Base-by-base conservation (phyloP, 1,284 basidiomycete genomes). In the Microstroma glucosiphilum region DNA sequence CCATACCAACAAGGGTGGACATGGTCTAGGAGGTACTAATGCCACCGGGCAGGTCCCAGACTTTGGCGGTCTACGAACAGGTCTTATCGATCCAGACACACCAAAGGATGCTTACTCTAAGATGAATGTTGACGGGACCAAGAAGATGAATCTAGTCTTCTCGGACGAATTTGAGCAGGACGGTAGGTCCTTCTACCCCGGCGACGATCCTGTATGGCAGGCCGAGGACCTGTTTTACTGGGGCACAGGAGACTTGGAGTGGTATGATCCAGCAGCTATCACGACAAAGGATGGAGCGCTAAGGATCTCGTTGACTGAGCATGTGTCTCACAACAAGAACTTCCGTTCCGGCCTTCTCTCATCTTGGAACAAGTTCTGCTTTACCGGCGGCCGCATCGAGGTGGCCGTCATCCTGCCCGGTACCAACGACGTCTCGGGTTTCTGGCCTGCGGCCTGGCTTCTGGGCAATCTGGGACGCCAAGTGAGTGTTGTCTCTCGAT, bases 161-260 rank as follows among this genome's bases (percentile, higher is more conserved):
- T 67, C 63, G 62, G 93, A 97, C 80, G 93, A 97, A 80, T 78
- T 78, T 61, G 87, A 93, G 57, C 81, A 75, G 6, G 86, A 88
- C 37, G 92, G 90, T 7, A 75, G 84, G 57, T 82, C 81, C 0
- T 85, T 85, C 69, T 75, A 69, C 69, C 73, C 76, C 0, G 75
- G 75, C 17, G 77, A 79, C 56, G 77, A 79, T 41, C 77, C 77
- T 1, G 78, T 59, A 62, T 79, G 73, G 73, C 71, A 73, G 58
- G 77, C 76, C 11, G 68, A 71, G 43, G 70, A 79, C 57, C 59
- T 77, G 21, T 80, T 80, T 67, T 77, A 77, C 62, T 63, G 65
- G n/a, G 76, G 68, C 21, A 78, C 76, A n/a, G 63, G 67, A 1
- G 75, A 78, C 40, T 75, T 66, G 58, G 77, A 81, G 60, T 80